Evolutionary conservation across 805 yeast species (phyloP).

Genomic region (Kodamaea jinghongensis): DNA sequence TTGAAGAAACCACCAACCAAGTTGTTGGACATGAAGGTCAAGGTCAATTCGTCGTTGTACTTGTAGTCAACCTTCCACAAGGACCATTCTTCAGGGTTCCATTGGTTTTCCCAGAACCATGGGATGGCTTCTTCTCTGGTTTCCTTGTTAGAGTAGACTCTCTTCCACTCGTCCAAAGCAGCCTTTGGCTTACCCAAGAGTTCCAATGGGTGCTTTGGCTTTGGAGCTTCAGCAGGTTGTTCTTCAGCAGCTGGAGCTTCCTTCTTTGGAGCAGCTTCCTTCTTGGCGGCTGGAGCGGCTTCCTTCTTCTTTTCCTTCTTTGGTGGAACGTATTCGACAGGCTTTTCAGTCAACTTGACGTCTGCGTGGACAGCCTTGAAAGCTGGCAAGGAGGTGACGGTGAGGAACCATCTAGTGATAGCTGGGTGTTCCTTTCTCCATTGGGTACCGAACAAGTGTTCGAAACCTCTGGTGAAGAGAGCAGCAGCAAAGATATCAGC

Average conservation of each 20-base stretch:
- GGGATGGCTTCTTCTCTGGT: constrained; percentile 93
- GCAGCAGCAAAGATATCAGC: constrained; percentile 43
- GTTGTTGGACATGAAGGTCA: constrained; percentile 98
- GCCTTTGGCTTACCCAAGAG: constrained; percentile 69
- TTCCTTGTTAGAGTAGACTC: constrained; percentile 94
- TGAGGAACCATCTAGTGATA: constrained; percentile 68
- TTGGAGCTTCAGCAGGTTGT: constrained; percentile 55
- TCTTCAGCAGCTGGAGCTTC: constrained; percentile 30
- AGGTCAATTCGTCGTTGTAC: constrained; percentile 96
- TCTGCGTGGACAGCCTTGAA: constrained; percentile 35
- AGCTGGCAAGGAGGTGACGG: constrained; percentile 46
- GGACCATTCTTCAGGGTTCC: constrained; percentile 90
- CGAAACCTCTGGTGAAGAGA: constrained; percentile 52
- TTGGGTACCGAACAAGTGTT: constrained; percentile 56
- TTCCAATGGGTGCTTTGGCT: constrained; percentile 90
- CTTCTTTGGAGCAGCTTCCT: constrained; percentile 21
- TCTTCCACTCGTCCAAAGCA: constrained; percentile 90
- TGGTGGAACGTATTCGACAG: constrained; percentile 62
- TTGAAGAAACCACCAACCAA: constrained; percentile 96
- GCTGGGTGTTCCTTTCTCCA: constrained; percentile 66
- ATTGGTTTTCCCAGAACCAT: constrained; percentile 94
- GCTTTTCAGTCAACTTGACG: constrained; percentile 60
- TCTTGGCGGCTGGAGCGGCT: constrained; percentile 39
- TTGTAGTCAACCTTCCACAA: constrained; percentile 93
- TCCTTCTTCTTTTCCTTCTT: constrained; percentile 63